Base-by-base conservation (phyloP, 2,329 filamentous ascomycete species). In the Fusarium sp. region DNA sequence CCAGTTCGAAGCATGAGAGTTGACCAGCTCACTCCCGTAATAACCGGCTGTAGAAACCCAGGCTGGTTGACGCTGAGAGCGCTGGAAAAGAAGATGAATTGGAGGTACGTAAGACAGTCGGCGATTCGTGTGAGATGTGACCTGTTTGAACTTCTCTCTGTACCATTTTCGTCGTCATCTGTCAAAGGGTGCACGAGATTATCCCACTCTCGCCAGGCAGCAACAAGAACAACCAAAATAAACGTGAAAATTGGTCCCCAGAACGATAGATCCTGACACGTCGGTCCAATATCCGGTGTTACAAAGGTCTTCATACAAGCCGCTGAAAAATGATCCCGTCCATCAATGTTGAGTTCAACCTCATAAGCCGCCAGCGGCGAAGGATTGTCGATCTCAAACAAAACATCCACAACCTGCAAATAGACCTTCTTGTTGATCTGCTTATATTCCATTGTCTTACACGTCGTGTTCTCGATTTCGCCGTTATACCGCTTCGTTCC, bases 41-140 rank as follows among this genome's bases (percentile, higher is more conserved):
- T 85, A 1, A 88, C 88, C 1, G 92, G 91, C 70, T 92, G 91
- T 67, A 90, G 91, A 75, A 89, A 94, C 1, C 91, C 92, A 0
- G 92, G 92, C 70, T 93, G 93, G 45, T 88, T 86, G 55, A 94
- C 79, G n/a, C 87, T 91, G 50, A 94, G 82, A 16, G 88, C 88
- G 6, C 90, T 91, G 0, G 91, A 89, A 64, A 94, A 82, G 47
- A 93, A 90, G 52, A 92, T 84, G 75, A 93, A 94, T 74, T 94
- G 92, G 15, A 94, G 87, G 76, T 94, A 93, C 73, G 92, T 89
- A 38, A 94, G 81, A 74, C 91, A 94, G 75, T 94, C 72, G 15
- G 74, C 76, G 5, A 78, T 74, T 27, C 70, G 63, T 9, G 72
- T 75, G 2, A 75, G 38, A 16, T 75, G 72, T 25, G 61, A 44